Base-by-base conservation (phyloP, 306 rosid species). In the Pterocarpus santalinus region DNA sequence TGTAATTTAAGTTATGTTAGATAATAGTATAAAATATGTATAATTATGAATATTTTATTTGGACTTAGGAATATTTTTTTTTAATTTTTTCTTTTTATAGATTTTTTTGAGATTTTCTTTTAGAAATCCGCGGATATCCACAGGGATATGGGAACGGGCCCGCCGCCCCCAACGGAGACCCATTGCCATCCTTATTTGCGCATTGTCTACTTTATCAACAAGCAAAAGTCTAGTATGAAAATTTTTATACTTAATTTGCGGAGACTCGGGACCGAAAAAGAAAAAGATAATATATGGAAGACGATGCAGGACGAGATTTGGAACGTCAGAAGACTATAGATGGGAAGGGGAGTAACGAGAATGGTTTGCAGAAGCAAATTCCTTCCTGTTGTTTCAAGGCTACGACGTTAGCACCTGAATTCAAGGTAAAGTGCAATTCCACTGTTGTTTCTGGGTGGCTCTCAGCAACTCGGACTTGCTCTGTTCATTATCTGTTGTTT, bases 401-500 rank as follows among this genome's bases (percentile, higher is more conserved):
- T 35, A 82, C 15, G 85, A 89, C 94, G 64, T 92, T 94, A 34
- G 83, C 69, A 69, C 91, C 97, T 32, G 97, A 93, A 89, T 83
- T 74, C 9, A 97, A 93, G 58, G 88, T 97, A 0, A 88, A 89
- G 75, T 91, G 94, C 79, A 98, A 96, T 78, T 89, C 98, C 63
- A 93, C 95, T 49, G 99, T 96, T 87, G 94, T 96, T 85, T 96
- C 99, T 88, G 99, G 99, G 84, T 96, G 99, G 99, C 90, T 96
- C 85, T 92, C 99, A 65, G 97, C 87, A 84, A 86, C 93, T 60
- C 88, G 91, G 62, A 86, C 92, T 86, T 75, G 76, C 90, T 81
- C 97, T 65, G 99, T 97, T 96, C 85, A 85, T 84, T 84, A 81
- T 81, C 95, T 79, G 36, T 39, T 75, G 44, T 73, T 76, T 83